Conservation (phyloP, 2,329 filamentous ascomycete species). For the Fusarium sarcochroum region DNA sequence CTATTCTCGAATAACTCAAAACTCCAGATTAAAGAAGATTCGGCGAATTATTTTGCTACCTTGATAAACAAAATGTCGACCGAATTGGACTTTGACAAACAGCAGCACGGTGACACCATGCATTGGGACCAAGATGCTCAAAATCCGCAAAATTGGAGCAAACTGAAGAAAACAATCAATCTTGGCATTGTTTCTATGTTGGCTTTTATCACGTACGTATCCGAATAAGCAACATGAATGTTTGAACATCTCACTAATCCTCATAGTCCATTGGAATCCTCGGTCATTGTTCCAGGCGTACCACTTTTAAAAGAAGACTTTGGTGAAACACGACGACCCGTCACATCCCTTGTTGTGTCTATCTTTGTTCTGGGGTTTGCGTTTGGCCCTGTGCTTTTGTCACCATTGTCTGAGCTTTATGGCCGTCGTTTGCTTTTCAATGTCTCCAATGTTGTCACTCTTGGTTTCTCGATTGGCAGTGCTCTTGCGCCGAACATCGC, state of each 20-base stretch:
- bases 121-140: constrained; percentile 4
- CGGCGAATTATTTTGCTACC: too few species aligned
- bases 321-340: constrained; percentile 19
- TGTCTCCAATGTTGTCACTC: constrained; percentile 3
- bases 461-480: constrained; percentile 14
- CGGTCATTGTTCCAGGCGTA: constrained; percentile 21
- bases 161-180: background rate
- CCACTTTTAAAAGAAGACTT: constrained; percentile 20
- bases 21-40: too few species aligned
- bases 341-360: constrained; percentile 23
- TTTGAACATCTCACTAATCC: background rate
- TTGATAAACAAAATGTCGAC: background rate
- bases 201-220: constrained; percentile 18
- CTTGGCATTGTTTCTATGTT: constrained; percentile 9
- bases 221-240: rapidly evolving
- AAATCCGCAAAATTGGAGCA: constrained; percentile 23
- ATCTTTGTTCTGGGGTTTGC: constrained; percentile 26
- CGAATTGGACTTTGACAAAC: constrained; percentile 4
- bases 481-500: constrained; percentile 6
- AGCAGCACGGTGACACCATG: background rate
- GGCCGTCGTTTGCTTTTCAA: constrained; percentile 24
- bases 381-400: constrained; percentile 15
- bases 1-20: too few species aligned
- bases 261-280: constrained; percentile 10
- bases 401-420: constrained; percentile 16